Percentiles rank a stretch among this genome's conserved stretches.
These are phyloP conservation scores for Pseudogymnoascus sp. DNA, from an alignment of 2,329 filamentous ascomycete species.

Conservation along the genomic window DNA sequence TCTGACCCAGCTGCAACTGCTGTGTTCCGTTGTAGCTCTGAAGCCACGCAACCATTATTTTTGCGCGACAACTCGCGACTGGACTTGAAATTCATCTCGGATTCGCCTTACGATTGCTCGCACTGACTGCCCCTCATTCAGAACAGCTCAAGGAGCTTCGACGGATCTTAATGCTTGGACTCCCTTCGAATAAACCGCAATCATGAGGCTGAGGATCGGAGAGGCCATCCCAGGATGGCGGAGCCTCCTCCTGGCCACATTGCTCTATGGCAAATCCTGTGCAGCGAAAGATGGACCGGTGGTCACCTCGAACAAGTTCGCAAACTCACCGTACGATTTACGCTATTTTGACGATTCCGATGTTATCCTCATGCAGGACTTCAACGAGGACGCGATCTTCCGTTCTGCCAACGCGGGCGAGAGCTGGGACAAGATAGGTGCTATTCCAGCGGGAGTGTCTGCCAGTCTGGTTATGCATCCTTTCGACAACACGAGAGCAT, in stretches of 20 bases:
- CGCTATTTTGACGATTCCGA: slow-evolving; percentile 92
- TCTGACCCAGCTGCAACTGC: not conserved
- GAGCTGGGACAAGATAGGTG: slow-evolving; percentile 62
- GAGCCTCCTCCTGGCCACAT: slow-evolving; percentile 23
- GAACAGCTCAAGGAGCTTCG: slow-evolving; percentile 11
- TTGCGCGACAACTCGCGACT: not conserved
- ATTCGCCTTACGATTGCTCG: not conserved
- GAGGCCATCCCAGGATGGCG: slow-evolving; percentile 24
- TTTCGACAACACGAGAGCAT: slow-evolving; percentile 70
- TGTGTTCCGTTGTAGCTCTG: slow-evolving; percentile 2
- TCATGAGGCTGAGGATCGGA: slow-evolving; percentile 27
- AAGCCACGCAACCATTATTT: slow-evolving; percentile 10
- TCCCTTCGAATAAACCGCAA: slow-evolving; percentile 19
- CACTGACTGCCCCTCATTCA: not conserved
- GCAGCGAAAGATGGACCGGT: slow-evolving; percentile 44
- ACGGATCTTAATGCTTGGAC: slow-evolving; percentile 26
- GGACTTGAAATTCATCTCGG: not conserved
- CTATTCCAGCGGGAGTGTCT: slow-evolving; percentile 56
- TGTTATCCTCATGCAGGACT: slow-evolving; percentile 68
- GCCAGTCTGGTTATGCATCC: slow-evolving; percentile 66
- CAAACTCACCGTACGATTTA: slow-evolving; percentile 59
- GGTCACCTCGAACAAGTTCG: slow-evolving; percentile 58
- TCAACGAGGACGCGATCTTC: slow-evolving; percentile 56
- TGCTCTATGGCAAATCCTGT: slow-evolving; percentile 22
- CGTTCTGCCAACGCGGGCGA: slow-evolving; percentile 75